Percentiles rank a stretch among this genome's conserved stretches.
Evolutionary conservation across 768 basidiomycete genomes (phyloP).

Genomic region (Russula ochroleuca): DNA sequence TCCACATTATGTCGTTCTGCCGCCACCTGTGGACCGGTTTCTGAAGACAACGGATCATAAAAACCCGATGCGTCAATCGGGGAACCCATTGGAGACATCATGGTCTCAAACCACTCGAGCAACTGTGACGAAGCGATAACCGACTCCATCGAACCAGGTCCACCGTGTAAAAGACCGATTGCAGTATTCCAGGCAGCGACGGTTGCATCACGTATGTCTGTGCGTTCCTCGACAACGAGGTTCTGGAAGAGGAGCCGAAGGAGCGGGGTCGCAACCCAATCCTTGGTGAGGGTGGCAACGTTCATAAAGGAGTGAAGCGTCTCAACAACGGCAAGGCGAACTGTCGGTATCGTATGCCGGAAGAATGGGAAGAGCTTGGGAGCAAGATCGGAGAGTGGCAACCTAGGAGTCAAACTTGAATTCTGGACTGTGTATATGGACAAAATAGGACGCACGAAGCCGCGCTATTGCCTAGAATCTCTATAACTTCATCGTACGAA

Average conservation of each 20-base stretch:
- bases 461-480: slow-evolving; percentile 62
- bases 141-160: slow-evolving; percentile 47
- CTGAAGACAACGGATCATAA: slow-evolving; percentile 53
- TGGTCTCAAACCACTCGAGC: slow-evolving; percentile 79
- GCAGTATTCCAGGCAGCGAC: slow-evolving; percentile 71
- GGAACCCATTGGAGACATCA: slow-evolving; percentile 87
- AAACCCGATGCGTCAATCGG: slow-evolving; percentile 68
- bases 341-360: slow-evolving; percentile 91
- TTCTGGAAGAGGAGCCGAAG: slow-evolving; percentile 90
- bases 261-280: slow-evolving; percentile 78
- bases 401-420: slow-evolving; percentile 40
- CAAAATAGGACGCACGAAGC: slow-evolving; percentile 56
- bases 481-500: slow-evolving; percentile 70
- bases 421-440: not conserved
- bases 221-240: slow-evolving; percentile 83
- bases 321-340: slow-evolving; percentile 88
- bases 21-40: slow-evolving; percentile 43
- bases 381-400: slow-evolving; percentile 76
- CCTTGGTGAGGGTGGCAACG: slow-evolving; percentile 64
- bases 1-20: slow-evolving; percentile 87
- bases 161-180: slow-evolving; percentile 48
- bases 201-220: slow-evolving; percentile 74
- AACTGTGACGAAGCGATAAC: slow-evolving; percentile 56
- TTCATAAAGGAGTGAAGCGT: slow-evolving; percentile 84
- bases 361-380: slow-evolving; percentile 93